Conservation (phyloP, 2,329 filamentous ascomycete species). For the Albophoma yamanashiensis region DNA sequence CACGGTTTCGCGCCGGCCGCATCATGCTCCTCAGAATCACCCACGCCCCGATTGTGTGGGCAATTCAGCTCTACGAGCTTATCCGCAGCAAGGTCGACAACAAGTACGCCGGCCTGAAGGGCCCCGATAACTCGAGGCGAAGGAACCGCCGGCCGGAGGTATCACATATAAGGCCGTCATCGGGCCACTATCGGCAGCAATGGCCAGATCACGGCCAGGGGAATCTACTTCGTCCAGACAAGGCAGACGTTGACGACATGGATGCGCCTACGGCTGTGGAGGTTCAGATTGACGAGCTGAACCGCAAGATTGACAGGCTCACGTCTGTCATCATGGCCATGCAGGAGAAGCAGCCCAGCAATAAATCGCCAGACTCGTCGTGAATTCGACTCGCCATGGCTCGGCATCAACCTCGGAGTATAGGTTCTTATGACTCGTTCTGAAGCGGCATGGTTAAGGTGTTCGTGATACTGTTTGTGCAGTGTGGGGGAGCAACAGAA, state of each 20-base stretch:
- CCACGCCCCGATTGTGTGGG: constrained; percentile 57
- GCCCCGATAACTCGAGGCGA: constrained; percentile 22
- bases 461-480: too few species aligned
- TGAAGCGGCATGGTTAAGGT: too few species aligned
- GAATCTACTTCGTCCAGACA: constrained; percentile 5
- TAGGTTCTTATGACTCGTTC: too few species aligned
- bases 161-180: constrained; percentile 5
- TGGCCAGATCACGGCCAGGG: constrained; percentile 7
- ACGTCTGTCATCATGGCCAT: constrained; percentile 40
- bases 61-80: constrained; percentile 58
- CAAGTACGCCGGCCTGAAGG: constrained; percentile 38
- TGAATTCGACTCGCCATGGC: not conserved
- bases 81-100: constrained; percentile 27
- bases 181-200: constrained; percentile 5
- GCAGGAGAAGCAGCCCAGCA: constrained; percentile 19
- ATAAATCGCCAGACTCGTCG: not conserved
- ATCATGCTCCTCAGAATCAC: constrained; percentile 54
- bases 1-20: constrained; percentile 49
- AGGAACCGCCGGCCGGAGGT: constrained; percentile 10
- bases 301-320: constrained; percentile 47
- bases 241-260: constrained; percentile 20
- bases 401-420: too few species aligned
- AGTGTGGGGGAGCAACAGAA: not conserved
- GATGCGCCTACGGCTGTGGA: constrained; percentile 32
- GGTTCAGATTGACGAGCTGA: constrained; percentile 42